Evolutionary conservation across 75 land plant genomes (phyloP), one percentile per base, ranked within the genome.

Genomic region (Pinus albicaulis): DNA sequence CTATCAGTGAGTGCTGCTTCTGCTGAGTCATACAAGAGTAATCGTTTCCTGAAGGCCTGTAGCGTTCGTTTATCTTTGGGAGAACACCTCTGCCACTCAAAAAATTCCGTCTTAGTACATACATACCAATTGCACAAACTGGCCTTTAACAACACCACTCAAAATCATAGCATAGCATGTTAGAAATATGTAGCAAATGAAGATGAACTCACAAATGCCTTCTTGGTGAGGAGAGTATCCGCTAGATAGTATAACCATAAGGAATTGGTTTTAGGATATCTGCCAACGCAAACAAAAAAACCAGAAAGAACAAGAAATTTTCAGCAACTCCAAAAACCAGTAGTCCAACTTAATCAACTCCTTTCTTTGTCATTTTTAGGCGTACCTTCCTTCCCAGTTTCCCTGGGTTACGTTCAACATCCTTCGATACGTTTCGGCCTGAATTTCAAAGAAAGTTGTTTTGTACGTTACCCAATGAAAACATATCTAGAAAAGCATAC

Each of bases 311-410:
- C 5, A 74, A 56, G 10, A 25, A 59, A 1, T 19, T 61, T 61
- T 61, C 63, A 56, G 15, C 22, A 24, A 56, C 28, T 22, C 55
- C 26, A 55, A 48, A 25, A 52, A 24, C 24, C 74, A 58, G 16
- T 1, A 25, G 16, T 73, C 36, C 56, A 73, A 73, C 2, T 52
- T 11, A 73, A 55, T 6, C 12, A 61, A n/a, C 24, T 17, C 22
- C 63, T 61, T 24, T 73, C 36, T 3, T 15, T 5, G 11, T 7
- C 23, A 41, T 8, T 68, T 57, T 19, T 13, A 5, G 24, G 31
- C 63, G 23, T 89, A 91, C 99, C 98, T 92, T 78, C 85, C 94
- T 64, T 94, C 99, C 99, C 99, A 97, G 36, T 80, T 81, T 38
- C 92, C 95, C 59, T 83, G 79, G 3, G 95, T 97, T 28, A 94